Evolutionary conservation across 306 rosid genomes (phyloP).

Genomic region (Coriaria nepalensis): DNA sequence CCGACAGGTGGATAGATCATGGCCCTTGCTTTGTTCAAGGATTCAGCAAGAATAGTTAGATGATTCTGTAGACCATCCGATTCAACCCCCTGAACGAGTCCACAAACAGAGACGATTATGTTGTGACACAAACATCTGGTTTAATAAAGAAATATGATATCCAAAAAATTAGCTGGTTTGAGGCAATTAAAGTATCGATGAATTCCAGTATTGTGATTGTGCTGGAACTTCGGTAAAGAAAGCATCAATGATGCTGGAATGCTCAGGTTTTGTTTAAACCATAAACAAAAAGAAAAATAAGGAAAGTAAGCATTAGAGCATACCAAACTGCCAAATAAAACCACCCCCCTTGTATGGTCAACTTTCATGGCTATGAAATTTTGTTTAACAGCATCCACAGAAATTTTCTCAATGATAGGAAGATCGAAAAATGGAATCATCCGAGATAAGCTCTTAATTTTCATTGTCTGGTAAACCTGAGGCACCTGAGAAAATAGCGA

Average conservation of each 20-base stretch:
- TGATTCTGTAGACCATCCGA: constrained; percentile 67
- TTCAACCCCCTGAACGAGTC: constrained; percentile 50
- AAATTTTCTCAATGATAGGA: constrained; percentile 65
- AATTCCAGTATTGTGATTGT: too few relatives aligned
- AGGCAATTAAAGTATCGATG: too few relatives aligned
- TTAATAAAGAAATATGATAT: background rate
- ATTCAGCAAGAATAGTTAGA: constrained; percentile 62
- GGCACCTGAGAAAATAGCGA: constrained; percentile 49
- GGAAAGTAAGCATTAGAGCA: background rate
- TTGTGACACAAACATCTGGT: background rate
- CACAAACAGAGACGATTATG: background rate
- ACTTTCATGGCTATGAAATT: constrained; percentile 79
- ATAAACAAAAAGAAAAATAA: background rate
- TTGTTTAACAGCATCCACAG: constrained; percentile 90
- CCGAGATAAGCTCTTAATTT: constrained; percentile 55
- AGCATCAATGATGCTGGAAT: too few relatives aligned
- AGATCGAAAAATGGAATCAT: constrained; percentile 81
- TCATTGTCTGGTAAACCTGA: constrained; percentile 70
- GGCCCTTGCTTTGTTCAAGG: constrained; percentile 56
- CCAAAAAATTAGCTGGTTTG: background rate
- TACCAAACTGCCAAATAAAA: constrained; percentile 37
- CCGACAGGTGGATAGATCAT: constrained; percentile 59
- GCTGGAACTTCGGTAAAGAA: too few relatives aligned
- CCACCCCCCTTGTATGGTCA: constrained; percentile 68
- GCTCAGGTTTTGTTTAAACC: too few relatives aligned